Evolutionary conservation across 192 early-diverging fungal species (phyloP).

Genomic region (Coemansia sp.): DNA sequence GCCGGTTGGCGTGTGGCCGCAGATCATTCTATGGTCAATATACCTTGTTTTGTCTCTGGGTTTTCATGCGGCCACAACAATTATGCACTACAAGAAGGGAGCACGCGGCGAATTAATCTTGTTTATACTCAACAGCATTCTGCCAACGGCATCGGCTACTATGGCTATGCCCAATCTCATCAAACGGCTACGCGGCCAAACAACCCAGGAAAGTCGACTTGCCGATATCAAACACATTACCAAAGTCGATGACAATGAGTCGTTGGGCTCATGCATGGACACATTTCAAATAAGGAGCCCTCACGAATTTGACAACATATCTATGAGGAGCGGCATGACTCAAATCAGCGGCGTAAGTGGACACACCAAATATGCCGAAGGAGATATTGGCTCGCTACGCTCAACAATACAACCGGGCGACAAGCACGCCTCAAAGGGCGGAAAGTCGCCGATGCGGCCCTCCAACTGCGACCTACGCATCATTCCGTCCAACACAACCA

Average conservation of each 20-base stretch:
- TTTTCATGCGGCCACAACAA: constrained; percentile 6
- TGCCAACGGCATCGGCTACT: background rate
- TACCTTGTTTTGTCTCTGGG: constrained; percentile 2
- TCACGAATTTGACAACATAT: background rate
- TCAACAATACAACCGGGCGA: background rate
- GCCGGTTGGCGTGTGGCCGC: constrained; percentile 17
- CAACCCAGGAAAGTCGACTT: background rate
- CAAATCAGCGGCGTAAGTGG: background rate
- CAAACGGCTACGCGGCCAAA: background rate
- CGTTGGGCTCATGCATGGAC: background rate
- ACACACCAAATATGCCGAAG: background rate
- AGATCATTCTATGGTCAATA: constrained; percentile 18
- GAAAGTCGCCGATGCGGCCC: background rate
- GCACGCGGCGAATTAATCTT: background rate
- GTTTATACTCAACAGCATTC: constrained; percentile 1
- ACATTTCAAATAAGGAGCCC: background rate
- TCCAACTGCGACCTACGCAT: background rate
- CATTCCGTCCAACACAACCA: constrained; percentile 3
- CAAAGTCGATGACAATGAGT: background rate
- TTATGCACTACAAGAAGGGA: constrained; percentile 12
- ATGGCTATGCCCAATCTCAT: background rate
- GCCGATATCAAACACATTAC: background rate
- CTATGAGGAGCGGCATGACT: constrained; percentile 7
- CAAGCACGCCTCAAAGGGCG: background rate
- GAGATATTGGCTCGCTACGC: background rate